Evolutionary conservation across 139 green algal species (phyloP), one percentile per base, ranked within the genome.

Genomic region (Spirogloea muscicola): DNA sequence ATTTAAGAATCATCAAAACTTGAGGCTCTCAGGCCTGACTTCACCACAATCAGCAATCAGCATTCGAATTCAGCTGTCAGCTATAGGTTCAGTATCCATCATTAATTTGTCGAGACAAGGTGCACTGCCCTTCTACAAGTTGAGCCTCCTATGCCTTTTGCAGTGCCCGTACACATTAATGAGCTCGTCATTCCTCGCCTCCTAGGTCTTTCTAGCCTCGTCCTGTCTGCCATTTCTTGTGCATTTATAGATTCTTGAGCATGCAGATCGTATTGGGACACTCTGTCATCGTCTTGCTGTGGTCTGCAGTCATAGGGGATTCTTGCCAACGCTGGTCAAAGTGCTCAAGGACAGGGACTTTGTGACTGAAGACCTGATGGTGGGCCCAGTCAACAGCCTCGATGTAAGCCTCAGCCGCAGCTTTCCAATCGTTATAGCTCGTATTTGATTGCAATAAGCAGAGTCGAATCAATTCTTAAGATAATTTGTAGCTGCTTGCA

Each of bases 291-390:
- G 13, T 65, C 27, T 36, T 6, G 6, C 38, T 5, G 27, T 61
- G 7, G 27, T n/a, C 43, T n/a, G 49, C 67, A 68, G 67, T 49
- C 67, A 76, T 29, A 36, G 38, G 13, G 67, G 67, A 9, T 33
- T 76, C 21, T 31, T 76, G 40, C 51, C 58, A 16, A 51, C 16
- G 25, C 49, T 79, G n/a, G 37, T 75, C 29, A 3, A n/a, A 16
- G 38, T 18, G 9, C 1, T 79, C 27, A 79, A 79, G 62, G 65
- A 67, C 16, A 7, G 37, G n/a, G 71, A 51, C 29, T 79, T 79
- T 16, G 10, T 79, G 1, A 79, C 61, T 16, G 71, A 79, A 44
- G 71, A 79, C 39, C 71, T 79, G 25, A 6, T 79, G 10, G 68
- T 76, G 10, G 68, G 68, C 29, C 29, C 48, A 0, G 25, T 34